Evolutionary conservation across 2,329 filamentous ascomycete genomes (phyloP), one percentile per base, ranked within the genome.

Genomic region (Ophiocordyceps sinensis): DNA sequence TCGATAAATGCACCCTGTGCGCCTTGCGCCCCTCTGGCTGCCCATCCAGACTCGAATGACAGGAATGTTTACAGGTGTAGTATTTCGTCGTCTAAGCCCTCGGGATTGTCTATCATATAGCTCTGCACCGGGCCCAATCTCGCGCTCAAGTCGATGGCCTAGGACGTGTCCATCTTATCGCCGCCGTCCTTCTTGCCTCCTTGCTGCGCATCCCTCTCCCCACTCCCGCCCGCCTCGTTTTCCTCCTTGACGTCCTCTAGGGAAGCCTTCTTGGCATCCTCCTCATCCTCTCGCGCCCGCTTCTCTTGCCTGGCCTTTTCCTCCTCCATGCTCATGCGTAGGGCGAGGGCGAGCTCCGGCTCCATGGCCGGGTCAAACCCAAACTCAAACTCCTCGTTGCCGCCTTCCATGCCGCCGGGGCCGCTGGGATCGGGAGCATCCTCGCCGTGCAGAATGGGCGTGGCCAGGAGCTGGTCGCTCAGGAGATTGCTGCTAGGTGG

Each of bases 251-350:
- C 86, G 37, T 78, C 78, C 55, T 87, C 86, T 50, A 96, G 69
- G 37, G 78, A 76, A 36, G 77, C 77, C 67, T 88, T 89, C 50
- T 77, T 77, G 41, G 83, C 74, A 36, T 76, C 73, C 50, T 78
- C 74, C 51, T 85, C 81, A 51, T 85, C 81, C 47, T 85, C 77
- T 53, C 79, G 78, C 52, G 82, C 85, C 55, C 82, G 78, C 65
- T 86, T 86, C 61, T 94, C 88, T 63, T 93, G 81, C 53, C 91
- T 73, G 46, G 88, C 88, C 68, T 93, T 93, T 65, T 98, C 91
- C 60, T 98, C 91, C 61, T 98, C 91, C 75, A 94, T 86, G 63
- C 85, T 94, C 86, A 98, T 94, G 48, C 91, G 80, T 58, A 98
- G 69, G 40, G 91, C 91, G 51, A 98, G 76, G 19, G 91, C 91